phyloP scores from a whole-genome alignment of 768 basidiomycete species.

The Calocera cornea region DNA sequence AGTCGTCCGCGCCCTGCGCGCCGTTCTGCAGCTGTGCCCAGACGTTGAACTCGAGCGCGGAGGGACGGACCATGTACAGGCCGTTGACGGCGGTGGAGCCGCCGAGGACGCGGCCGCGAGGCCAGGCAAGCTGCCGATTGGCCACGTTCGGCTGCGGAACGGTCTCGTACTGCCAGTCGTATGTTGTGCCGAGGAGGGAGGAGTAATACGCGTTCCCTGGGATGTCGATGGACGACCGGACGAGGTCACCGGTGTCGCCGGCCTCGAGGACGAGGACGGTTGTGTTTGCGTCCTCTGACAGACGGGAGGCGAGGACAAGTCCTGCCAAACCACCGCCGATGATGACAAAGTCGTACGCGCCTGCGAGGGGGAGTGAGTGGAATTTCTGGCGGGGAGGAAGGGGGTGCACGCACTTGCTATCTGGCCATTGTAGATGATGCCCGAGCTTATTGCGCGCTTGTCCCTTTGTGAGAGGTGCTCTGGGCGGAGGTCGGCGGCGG shows the following conservation, averaged over 20 bases:
- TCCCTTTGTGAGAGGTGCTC: background rate
- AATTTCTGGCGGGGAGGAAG: background rate
- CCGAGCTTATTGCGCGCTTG: background rate
- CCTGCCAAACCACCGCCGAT: conserved; percentile 38
- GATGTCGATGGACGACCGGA: conserved; percentile 26
- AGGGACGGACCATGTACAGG: conserved; percentile 48
- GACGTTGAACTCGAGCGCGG: conserved; percentile 34
- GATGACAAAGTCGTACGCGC: conserved; percentile 43
- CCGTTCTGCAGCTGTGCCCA: conserved; percentile 31
- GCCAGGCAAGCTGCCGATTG: conserved; percentile 38
- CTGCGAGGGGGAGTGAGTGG: conserved; percentile 12
- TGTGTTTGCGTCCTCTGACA: conserved; percentile 33
- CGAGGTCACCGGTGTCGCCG: conserved; percentile 7
- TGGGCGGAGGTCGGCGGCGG: background rate
- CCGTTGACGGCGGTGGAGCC: conserved; percentile 59
- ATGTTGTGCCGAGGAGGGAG: conserved; percentile 33
- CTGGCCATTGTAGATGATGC: conserved; percentile 29
- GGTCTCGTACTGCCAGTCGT: conserved; percentile 46
- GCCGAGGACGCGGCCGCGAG: conserved; percentile 54
- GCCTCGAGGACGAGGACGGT: conserved; percentile 31
- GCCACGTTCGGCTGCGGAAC: conserved; percentile 34
- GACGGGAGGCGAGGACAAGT: conserved; percentile 33
- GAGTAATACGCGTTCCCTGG: conserved; percentile 41
- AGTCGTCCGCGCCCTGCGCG: conserved; percentile 22
- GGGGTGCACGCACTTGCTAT: conserved; percentile 13